A percentile compares a stretch with the other conserved stretches of the same genome.
Evolutionary conservation across 495 filamentous ascomycete genomes (phyloP).

Genomic region (Delitschia confertaspora): DNA sequence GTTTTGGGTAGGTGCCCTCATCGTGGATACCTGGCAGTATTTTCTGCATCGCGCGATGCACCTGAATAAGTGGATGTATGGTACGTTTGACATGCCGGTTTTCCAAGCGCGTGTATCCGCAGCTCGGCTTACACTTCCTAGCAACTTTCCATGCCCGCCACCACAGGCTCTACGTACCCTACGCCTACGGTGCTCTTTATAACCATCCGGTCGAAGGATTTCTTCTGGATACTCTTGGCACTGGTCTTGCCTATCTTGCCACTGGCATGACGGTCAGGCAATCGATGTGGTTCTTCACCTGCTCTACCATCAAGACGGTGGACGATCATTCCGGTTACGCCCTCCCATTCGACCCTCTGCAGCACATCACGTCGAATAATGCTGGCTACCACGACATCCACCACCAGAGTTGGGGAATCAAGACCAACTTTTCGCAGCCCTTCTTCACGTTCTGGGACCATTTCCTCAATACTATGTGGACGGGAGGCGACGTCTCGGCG

Average conservation of each 20-base stretch:
- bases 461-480: constrained; percentile 63
- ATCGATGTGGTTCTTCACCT: constrained; percentile 75
- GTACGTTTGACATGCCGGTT: constrained; percentile 44
- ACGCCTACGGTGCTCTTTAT: constrained; percentile 93
- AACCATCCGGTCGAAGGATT: constrained; percentile 93
- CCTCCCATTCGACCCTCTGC: constrained; percentile 91
- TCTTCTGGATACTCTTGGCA: constrained; percentile 80
- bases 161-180: constrained; percentile 92
- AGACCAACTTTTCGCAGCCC: constrained; percentile 66
- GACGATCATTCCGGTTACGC: constrained; percentile 95
- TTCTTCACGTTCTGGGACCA: constrained; percentile 85
- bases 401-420: constrained; percentile 98
- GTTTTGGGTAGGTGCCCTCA: constrained; percentile 57
- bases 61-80: constrained; percentile 90
- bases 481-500: constrained; percentile 48
- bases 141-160: constrained; percentile 87
- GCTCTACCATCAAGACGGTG: constrained; percentile 85
- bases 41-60: constrained; percentile 94
- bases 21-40: constrained; percentile 95
- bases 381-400: constrained; percentile 95
- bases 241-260: constrained; percentile 69
- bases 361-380: constrained; percentile 85
- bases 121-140: too few relatives aligned
- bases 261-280: constrained; percentile 69
- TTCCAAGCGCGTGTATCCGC: constrained; percentile 9